A percentile compares a stretch with the other conserved stretches of the same genome.
These are phyloP conservation scores for Rubus parviflorus DNA, from an alignment of 306 rosid genomes.

Conservation along the genomic window DNA sequence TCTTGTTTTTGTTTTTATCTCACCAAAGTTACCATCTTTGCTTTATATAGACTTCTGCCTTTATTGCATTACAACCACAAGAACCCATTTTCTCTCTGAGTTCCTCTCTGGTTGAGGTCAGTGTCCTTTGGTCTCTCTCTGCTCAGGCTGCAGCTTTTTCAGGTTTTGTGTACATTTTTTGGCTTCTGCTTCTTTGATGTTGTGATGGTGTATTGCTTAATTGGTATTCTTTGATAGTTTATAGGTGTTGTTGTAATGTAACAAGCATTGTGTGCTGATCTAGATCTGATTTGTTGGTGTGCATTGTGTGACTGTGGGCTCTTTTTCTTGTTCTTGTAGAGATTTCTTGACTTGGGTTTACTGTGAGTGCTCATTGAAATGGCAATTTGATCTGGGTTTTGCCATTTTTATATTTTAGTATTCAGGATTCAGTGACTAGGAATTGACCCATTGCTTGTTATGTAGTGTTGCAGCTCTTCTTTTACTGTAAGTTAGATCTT, in stretches of 20 bases:
- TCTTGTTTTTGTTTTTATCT: conserved; percentile 23
- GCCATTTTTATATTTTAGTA: not conserved
- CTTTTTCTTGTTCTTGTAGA: conserved; percentile 17
- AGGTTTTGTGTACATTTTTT: conserved; percentile 1
- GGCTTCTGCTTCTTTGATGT: conserved; percentile 1
- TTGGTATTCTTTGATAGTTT: not conserved
- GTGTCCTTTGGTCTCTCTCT: conserved; percentile 27
- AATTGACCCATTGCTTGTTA: conserved; percentile 9
- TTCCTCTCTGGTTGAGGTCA: conserved; percentile 61
- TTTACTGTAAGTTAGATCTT: conserved; percentile 31
- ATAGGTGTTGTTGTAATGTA: conserved; percentile 1
- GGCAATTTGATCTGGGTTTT: conserved; percentile 31
- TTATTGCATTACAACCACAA: conserved; percentile 37
- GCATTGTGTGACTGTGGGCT: conserved; percentile 29
- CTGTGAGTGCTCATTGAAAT: conserved; percentile 3
- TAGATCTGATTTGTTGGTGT: conserved; percentile 58
- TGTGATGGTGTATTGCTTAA: conserved; percentile 10
- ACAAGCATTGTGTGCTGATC: conserved; percentile 30
- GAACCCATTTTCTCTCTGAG: conserved; percentile 51
- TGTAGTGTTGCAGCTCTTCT: conserved; percentile 32
- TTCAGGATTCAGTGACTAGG: conserved; percentile 3
- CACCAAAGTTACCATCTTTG: conserved; percentile 39
- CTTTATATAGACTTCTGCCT: conserved; percentile 45
- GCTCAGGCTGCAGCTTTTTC: not conserved
- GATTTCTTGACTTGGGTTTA: conserved; percentile 32